phyloP scores from a whole-genome alignment of 1,284 basidiomycete species.

The Lentinula novae-zelandiae region DNA sequence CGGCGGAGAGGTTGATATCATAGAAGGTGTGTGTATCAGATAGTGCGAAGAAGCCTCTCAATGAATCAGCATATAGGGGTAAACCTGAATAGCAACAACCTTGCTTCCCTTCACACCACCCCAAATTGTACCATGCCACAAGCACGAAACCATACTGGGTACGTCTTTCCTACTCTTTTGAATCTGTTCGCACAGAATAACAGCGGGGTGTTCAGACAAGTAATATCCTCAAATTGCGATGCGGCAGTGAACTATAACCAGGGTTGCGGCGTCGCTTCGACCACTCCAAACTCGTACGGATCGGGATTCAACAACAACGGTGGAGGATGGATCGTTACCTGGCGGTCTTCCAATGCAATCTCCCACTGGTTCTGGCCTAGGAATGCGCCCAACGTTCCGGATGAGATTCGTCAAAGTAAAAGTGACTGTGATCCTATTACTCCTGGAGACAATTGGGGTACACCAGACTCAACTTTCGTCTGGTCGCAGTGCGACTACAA shows the following conservation, averaged over 20 bases:
- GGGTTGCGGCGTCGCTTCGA: conserved; percentile 58
- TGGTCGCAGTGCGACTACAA: conserved; percentile 36
- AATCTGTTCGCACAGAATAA: not conserved
- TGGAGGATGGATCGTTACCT: conserved; percentile 51
- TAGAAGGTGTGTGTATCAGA: conserved; percentile 35
- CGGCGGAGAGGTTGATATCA: conserved; percentile 49
- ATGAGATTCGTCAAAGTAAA: conserved; percentile 26
- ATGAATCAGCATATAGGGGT: conserved; percentile 34
- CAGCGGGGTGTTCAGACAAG: conserved; percentile 22
- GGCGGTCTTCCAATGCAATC: conserved; percentile 37
- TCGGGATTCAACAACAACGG: conserved; percentile 42
- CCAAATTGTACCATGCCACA: conserved; percentile 41
- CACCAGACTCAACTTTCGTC: conserved; percentile 50
- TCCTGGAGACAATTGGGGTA: conserved; percentile 35
- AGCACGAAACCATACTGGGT: conserved; percentile 40
- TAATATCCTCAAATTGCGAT: conserved; percentile 45
- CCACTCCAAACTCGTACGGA: conserved; percentile 43
- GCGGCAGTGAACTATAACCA: conserved; percentile 48
- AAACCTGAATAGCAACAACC: conserved; percentile 38
- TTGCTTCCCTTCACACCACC: conserved; percentile 52
- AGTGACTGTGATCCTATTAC: conserved; percentile 16
- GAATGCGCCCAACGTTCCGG: conserved; percentile 34
- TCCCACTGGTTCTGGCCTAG: conserved; percentile 55
- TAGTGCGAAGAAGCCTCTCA: too few relatives aligned
- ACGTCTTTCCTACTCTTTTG: conserved; percentile 15